Percentiles rank a stretch among this genome's conserved stretches.
phyloP scores from a whole-genome alignment of 305 asterid genomes.

The Solanum chacoense region DNA sequence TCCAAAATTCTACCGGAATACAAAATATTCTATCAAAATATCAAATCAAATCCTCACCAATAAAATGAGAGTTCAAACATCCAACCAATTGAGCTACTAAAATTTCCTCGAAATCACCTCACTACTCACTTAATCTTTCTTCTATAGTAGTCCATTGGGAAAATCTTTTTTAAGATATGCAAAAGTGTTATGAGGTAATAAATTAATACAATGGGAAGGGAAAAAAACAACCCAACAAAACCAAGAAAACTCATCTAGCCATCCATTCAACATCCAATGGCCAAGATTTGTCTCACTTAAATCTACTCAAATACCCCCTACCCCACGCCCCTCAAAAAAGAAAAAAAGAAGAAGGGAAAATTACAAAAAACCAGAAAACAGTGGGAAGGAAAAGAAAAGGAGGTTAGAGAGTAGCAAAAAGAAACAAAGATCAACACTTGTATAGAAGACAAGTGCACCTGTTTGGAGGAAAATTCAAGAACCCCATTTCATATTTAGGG shows the following conservation, averaged over 20 bases:
- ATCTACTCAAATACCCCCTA: background rate
- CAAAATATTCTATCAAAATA: no score
- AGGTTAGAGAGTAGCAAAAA: background rate
- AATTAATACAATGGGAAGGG: background rate
- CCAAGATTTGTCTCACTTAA: conserved; percentile 6
- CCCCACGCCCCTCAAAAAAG: background rate
- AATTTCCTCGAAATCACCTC: background rate
- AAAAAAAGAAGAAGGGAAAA: background rate
- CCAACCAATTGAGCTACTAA: background rate
- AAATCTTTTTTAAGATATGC: background rate
- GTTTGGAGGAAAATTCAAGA: background rate
- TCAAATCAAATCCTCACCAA: background rate
- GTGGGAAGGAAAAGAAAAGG: background rate
- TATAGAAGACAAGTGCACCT: background rate
- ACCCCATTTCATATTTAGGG: background rate
- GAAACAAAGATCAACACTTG: background rate
- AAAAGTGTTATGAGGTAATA: background rate
- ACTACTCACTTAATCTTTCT: background rate
- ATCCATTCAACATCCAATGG: conserved; percentile 15
- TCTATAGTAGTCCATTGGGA: background rate
- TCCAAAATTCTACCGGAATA: no score
- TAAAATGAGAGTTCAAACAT: accelerated
- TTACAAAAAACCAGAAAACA: background rate
- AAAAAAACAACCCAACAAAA: background rate
- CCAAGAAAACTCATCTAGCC: conserved; percentile 14